Evolutionary conservation across 148 eudicot species (phyloP).

Genomic region (Dysphania ambrosioides): DNA sequence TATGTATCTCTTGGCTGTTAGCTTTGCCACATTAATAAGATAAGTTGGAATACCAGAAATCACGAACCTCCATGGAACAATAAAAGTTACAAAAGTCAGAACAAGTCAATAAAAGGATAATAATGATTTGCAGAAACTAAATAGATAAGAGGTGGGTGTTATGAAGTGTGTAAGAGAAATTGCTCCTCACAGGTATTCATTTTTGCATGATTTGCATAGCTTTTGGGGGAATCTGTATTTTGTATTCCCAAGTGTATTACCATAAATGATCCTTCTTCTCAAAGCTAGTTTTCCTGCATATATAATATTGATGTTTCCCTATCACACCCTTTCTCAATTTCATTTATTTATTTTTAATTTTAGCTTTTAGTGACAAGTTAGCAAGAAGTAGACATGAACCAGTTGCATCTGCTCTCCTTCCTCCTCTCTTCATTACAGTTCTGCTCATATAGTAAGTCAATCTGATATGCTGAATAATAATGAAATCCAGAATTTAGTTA

Average conservation of each 20-base stretch:
- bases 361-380: no score
- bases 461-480: neutral
- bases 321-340: no score
- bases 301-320: neutral
- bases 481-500: neutral
- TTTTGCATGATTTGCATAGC: no score
- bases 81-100: neutral
- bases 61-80: slow-evolving; percentile 44
- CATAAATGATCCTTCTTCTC: slow-evolving; percentile 53
- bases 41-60: slow-evolving; percentile 58
- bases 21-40: slow-evolving; percentile 8
- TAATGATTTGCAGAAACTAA: no score
- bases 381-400: neutral
- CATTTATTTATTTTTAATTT: no score
- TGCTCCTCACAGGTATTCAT: neutral
- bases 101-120: neutral
- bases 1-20: no score
- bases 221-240: neutral
- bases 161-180: neutral
- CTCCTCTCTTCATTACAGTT: neutral
- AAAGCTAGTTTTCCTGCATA: slow-evolving; percentile 13
- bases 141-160: no score
- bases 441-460: neutral
- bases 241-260: slow-evolving; percentile 19
- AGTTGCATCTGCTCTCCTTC: neutral